A percentile compares a stretch with the other conserved stretches of the same genome.
phyloP scores from a whole-genome alignment of 805 yeast genomes.

The Saccharomyces mikatae region DNA sequence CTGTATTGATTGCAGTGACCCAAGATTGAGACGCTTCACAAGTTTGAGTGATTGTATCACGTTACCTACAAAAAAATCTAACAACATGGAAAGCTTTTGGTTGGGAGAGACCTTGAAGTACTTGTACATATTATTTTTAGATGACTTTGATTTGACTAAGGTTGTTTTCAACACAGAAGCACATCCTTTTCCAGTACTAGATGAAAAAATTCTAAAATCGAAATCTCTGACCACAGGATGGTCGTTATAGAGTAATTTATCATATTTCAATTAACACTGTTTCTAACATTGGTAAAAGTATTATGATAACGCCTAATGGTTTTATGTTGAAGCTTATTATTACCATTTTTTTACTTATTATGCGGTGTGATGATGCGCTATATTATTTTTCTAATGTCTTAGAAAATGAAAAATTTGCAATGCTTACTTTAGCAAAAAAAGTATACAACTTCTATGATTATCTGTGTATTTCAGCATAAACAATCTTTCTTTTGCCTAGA shows the following conservation, averaged over 20 bases:
- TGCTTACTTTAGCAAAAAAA: background rate
- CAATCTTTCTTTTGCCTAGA: background rate
- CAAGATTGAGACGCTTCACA: slow-evolving; percentile 39
- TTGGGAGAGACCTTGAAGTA: slow-evolving; percentile 87
- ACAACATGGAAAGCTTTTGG: slow-evolving; percentile 91
- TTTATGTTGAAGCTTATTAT: background rate
- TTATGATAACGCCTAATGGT: background rate
- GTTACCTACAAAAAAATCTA: slow-evolving; percentile 44
- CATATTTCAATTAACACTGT: background rate
- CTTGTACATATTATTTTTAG: slow-evolving; percentile 70
- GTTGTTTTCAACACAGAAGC: slow-evolving; percentile 89
- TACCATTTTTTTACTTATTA: background rate
- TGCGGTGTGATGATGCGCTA: background rate
- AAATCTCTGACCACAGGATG: slow-evolving; percentile 24
- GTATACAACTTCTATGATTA: background rate
- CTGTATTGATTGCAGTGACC: slow-evolving; percentile 36
- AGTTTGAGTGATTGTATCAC: slow-evolving; percentile 59
- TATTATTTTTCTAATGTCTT: background rate
- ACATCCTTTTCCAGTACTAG: slow-evolving; percentile 77
- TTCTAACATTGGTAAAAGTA: background rate
- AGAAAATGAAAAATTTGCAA: background rate
- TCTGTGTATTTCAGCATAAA: background rate
- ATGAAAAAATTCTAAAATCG: slow-evolving; percentile 6
- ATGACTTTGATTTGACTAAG: slow-evolving; percentile 56
- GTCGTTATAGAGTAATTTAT: slow-evolving; percentile 15